These are phyloP conservation scores for Pestalotiopsis sp. DNA, from an alignment of 2,329 filamentous ascomycete species.

Conservation along the genomic window DNA sequence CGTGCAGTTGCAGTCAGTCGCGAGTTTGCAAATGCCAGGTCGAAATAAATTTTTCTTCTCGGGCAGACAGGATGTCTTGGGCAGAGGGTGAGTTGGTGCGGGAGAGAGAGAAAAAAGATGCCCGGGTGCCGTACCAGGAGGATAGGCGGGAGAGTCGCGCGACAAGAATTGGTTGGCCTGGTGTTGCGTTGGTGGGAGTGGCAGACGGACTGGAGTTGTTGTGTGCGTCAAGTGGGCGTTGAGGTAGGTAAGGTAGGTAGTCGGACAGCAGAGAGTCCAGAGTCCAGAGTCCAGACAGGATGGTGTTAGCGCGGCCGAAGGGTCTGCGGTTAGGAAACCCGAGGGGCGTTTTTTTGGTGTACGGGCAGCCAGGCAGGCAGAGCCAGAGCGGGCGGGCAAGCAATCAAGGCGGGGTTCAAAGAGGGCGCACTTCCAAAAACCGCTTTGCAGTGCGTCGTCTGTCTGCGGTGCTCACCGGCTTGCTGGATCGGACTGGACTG, in stretches of 20 bases:
- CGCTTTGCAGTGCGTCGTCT: not conserved
- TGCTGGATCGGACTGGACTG: not conserved
- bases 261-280: not conserved
- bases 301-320: not conserved
- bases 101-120: not conserved
- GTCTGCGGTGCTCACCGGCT: not conserved
- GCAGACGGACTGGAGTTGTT: not conserved
- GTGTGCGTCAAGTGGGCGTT: not conserved
- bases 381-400: not conserved
- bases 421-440: not conserved
- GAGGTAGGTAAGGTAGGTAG: not conserved
- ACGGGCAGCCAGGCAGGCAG: not conserved
- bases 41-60: not conserved
- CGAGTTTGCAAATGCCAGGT: not conserved
- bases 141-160: not conserved
- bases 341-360: not conserved
- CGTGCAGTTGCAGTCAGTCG: conserved; percentile 5
- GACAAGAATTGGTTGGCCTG: not conserved
- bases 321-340: not conserved
- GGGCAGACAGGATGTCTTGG: not conserved
- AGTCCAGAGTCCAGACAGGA: not conserved
- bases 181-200: not conserved
- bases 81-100: not conserved
- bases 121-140: not conserved
- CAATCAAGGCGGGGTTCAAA: not conserved